A percentile compares a stretch with the other conserved stretches of the same genome.
Evolutionary conservation across 441 rosid species (phyloP).

Genomic region (Eruca vesicaria): DNA sequence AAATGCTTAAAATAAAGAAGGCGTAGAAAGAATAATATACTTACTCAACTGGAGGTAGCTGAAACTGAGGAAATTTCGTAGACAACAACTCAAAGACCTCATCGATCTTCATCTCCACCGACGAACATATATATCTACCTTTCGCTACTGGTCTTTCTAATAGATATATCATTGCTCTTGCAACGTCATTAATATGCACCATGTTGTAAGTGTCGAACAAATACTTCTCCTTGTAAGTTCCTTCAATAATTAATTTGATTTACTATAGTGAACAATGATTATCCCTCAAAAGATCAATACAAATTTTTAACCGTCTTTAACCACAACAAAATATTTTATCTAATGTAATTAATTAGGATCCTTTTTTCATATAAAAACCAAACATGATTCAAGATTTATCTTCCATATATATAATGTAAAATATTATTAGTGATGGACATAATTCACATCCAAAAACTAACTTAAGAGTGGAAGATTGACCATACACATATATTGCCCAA

Average conservation of each 20-base stretch:
- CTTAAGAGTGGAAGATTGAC: too few species aligned
- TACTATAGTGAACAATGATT: neutral
- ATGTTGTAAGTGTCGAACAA: constrained; percentile 33
- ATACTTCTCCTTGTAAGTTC: constrained; percentile 32
- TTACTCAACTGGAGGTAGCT: constrained; percentile 43
- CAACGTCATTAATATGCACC: constrained; percentile 49
- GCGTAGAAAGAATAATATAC: neutral
- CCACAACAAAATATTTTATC: neutral
- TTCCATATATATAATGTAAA: too few species aligned
- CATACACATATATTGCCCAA: too few species aligned
- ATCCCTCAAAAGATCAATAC: neutral
- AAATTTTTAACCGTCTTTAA: neutral
- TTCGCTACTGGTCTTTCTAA: constrained; percentile 35
- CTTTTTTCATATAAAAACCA: neutral
- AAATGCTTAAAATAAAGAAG: neutral
- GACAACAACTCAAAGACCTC: constrained; percentile 38
- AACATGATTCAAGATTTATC: neutral
- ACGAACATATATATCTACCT: constrained; percentile 46
- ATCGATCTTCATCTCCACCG: constrained; percentile 32
- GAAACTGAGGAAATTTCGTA: constrained; percentile 39
- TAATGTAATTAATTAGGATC: neutral
- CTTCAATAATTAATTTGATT: neutral
- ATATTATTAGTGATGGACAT: too few species aligned
- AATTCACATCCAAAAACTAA: too few species aligned
- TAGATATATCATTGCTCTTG: constrained; percentile 40